Evolutionary conservation across 2,329 filamentous ascomycete species (phyloP).

Genomic region (Botrytis elliptica): DNA sequence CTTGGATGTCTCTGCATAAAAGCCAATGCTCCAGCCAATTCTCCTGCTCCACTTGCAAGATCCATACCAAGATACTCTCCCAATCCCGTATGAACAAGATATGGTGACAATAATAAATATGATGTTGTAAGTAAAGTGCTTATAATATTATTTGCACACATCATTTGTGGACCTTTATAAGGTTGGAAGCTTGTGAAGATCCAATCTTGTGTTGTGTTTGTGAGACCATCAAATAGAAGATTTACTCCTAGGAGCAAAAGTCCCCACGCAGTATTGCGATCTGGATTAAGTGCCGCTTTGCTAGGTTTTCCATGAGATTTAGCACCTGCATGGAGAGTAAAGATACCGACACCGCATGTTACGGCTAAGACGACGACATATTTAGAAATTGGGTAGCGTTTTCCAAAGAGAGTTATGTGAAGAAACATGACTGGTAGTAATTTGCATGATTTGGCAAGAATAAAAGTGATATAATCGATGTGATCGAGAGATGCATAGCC

Average conservation of each 20-base stretch:
- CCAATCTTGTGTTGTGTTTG: constrained; percentile 94
- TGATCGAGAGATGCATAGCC: constrained; percentile 90
- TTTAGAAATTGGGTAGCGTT: constrained; percentile 90
- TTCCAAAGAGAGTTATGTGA: constrained; percentile 87
- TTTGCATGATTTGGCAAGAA: constrained; percentile 97
- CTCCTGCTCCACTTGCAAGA: constrained; percentile 59
- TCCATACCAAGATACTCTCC: constrained; percentile 67
- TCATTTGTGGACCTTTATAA: constrained; percentile 96
- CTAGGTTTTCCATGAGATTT: constrained; percentile 51
- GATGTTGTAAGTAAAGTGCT: constrained; percentile 71
- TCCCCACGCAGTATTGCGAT: constrained; percentile 71
- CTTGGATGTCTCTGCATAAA: constrained; percentile 79
- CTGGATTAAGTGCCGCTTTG: constrained; percentile 44
- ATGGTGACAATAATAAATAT: constrained; percentile 78
- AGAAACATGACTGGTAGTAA: constrained; percentile 98
- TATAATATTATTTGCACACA: constrained; percentile 95
- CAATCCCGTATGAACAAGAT: constrained; percentile 66
- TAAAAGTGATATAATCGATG: constrained; percentile 97
- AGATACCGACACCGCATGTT: constrained; percentile 88
- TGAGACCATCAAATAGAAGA: constrained; percentile 90
- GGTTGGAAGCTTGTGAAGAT: constrained; percentile 79
- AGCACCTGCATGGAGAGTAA: constrained; percentile 82
- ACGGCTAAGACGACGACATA: constrained; percentile 91
- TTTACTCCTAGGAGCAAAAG: constrained; percentile 83
- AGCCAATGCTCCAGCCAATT: constrained; percentile 73